phyloP scores from a whole-genome alignment of 2,329 filamentous ascomycete species.

The Aspergillus texensis region DNA sequence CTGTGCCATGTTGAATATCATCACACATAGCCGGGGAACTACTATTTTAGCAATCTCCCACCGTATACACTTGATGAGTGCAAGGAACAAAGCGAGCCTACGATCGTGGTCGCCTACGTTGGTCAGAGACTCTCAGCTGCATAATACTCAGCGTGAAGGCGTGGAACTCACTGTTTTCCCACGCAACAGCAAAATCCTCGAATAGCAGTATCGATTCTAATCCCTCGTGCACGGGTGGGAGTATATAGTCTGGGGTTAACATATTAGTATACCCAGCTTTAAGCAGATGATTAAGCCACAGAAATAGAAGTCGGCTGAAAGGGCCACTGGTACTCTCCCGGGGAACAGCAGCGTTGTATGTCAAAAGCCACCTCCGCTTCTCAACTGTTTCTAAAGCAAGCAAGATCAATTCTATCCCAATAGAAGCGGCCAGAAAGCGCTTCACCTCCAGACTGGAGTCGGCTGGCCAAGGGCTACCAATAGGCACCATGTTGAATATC shows the following conservation, averaged over 20 bases:
- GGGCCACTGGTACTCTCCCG: background rate
- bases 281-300: background rate
- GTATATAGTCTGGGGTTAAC: background rate
- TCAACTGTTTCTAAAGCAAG: background rate
- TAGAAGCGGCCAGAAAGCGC: background rate
- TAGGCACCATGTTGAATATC: background rate
- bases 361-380: background rate
- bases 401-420: background rate
- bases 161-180: no score
- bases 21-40: background rate
- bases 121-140: no score
- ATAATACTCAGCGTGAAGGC: no score
- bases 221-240: background rate
- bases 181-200: no score
- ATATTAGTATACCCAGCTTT: background rate
- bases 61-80: no score
- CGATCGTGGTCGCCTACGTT: no score
- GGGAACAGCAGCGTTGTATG: background rate
- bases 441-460: background rate
- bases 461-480: background rate
- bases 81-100: no score
- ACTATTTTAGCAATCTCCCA: no score
- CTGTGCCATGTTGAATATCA: background rate
- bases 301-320: background rate
- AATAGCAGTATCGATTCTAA: background rate